Percentiles rank a stretch among this genome's conserved stretches.
These are phyloP conservation scores for Mycena latifolia DNA, from an alignment of 768 basidiomycete genomes.

Conservation along the genomic window DNA sequence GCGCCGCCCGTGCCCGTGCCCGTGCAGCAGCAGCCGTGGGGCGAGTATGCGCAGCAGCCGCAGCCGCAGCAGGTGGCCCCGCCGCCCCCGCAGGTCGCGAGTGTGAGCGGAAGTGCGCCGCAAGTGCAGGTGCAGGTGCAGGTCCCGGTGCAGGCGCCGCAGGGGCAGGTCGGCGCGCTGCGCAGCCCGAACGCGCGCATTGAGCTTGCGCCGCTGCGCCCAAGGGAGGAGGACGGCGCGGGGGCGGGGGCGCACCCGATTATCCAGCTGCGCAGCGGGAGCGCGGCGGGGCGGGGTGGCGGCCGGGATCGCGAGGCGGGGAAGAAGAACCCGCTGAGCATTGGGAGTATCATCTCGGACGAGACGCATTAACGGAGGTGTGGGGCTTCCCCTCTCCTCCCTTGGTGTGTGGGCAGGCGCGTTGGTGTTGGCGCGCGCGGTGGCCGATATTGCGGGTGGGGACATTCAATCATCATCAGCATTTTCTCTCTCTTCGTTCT, in stretches of 20 bases:
- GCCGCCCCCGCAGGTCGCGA: slow-evolving; percentile 11
- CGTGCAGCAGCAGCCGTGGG: slow-evolving; percentile 30
- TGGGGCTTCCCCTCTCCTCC: not conserved
- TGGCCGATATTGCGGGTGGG: too few relatives aligned
- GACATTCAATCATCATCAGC: too few relatives aligned
- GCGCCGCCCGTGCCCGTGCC: slow-evolving; percentile 10
- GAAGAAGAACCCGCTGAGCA: slow-evolving; percentile 78
- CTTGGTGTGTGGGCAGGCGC: not conserved
- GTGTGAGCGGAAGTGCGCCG: not conserved
- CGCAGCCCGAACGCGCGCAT: slow-evolving; percentile 55
- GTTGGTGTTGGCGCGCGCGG: not conserved
- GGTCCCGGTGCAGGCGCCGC: slow-evolving; percentile 28
- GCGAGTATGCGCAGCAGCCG: slow-evolving; percentile 25
- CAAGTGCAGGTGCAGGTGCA: slow-evolving; percentile 34
- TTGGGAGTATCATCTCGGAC: slow-evolving; percentile 78
- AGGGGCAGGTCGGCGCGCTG: slow-evolving; percentile 38
- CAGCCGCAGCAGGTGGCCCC: slow-evolving; percentile 16
- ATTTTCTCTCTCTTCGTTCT: too few relatives aligned
- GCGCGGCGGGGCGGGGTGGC: slow-evolving; percentile 39
- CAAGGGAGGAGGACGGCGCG: slow-evolving; percentile 33
- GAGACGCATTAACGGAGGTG: slow-evolving; percentile 40
- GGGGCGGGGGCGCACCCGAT: slow-evolving; percentile 44
- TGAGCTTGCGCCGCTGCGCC: slow-evolving; percentile 68
- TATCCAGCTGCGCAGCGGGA: slow-evolving; percentile 52
- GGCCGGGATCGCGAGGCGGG: slow-evolving; percentile 40